Conservation (phyloP, 495 filamentous ascomycete genomes). For the Acidiella bohemica region DNA sequence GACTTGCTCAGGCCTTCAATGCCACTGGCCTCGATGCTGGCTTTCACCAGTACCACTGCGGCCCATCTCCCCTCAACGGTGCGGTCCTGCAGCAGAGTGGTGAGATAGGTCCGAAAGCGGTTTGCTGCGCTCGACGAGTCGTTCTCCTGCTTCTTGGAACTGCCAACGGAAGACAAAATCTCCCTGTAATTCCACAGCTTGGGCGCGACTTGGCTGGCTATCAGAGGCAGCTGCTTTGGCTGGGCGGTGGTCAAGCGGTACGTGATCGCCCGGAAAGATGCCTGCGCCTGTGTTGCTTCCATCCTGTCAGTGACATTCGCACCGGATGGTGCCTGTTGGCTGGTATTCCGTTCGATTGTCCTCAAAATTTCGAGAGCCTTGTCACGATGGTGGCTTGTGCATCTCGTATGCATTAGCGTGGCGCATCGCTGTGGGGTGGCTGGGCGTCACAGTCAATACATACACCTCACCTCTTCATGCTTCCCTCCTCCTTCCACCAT, state of each 20-base stretch:
- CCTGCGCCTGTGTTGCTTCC: no score
- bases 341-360: no score
- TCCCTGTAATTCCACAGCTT: slow-evolving; percentile 24
- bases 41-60: slow-evolving; percentile 63
- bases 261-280: slow-evolving; percentile 18
- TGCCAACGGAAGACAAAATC: slow-evolving; percentile 20
- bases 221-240: slow-evolving; percentile 21
- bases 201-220: slow-evolving; percentile 23
- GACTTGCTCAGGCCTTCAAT: slow-evolving; percentile 60
- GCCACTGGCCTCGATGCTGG: slow-evolving; percentile 65
- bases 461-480: no score
- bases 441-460: background rate
- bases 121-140: slow-evolving; percentile 55
- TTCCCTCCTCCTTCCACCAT: background rate
- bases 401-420: no score
- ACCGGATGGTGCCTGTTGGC: no score
- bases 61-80: slow-evolving; percentile 59
- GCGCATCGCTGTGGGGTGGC: no score
- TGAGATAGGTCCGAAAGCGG: slow-evolving; percentile 65
- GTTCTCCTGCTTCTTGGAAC: slow-evolving; percentile 27
- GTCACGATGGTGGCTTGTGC: no score
- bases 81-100: slow-evolving; percentile 59
- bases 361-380: no score
- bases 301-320: no score
- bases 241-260: slow-evolving; percentile 27